Percentiles rank a stretch among this genome's conserved stretches.
Evolutionary conservation across 179 eudicot genomes (phyloP).

Genomic region (Patellifolia procumbens): DNA sequence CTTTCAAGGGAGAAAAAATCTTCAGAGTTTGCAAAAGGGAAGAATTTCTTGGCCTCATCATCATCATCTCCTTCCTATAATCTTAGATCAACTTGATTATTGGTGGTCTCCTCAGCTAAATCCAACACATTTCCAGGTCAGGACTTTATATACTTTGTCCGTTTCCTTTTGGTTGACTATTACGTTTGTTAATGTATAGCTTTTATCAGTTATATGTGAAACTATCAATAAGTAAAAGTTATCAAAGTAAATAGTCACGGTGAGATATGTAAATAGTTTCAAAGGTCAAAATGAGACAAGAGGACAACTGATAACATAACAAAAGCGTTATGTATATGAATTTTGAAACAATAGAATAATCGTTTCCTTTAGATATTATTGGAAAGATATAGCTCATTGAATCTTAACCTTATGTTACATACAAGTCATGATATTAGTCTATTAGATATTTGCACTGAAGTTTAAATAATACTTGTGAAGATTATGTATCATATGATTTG

Average conservation of each 20-base stretch:
- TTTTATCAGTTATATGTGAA: too few species aligned
- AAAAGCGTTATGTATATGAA: too few species aligned
- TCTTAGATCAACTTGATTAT: not conserved
- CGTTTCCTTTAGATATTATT: too few species aligned
- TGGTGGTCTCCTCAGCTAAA: constrained; percentile 6
- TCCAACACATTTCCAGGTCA: constrained; percentile 18
- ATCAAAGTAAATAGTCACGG: too few species aligned
- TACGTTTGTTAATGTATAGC: too few species aligned
- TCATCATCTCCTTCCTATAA: not conserved
- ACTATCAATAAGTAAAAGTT: too few species aligned
- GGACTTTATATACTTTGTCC: not conserved
- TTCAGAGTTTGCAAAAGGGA: not conserved
- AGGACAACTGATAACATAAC: too few species aligned
- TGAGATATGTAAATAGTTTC: too few species aligned
- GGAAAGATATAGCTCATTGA: not conserved
- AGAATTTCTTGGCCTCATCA: not conserved
- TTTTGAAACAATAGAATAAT: not conserved
- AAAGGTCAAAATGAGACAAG: too few species aligned
- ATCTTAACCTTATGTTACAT: not conserved
- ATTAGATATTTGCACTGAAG: not conserved
- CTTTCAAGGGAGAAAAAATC: constrained; percentile 16
- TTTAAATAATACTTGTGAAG: not conserved
- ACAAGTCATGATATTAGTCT: not conserved
- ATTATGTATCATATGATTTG: not conserved
- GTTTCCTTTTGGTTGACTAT: too few species aligned